Evolutionary conservation across 1,284 basidiomycete genomes (phyloP).

Genomic region (Cutaneotrichosporon cyanovorans): DNA sequence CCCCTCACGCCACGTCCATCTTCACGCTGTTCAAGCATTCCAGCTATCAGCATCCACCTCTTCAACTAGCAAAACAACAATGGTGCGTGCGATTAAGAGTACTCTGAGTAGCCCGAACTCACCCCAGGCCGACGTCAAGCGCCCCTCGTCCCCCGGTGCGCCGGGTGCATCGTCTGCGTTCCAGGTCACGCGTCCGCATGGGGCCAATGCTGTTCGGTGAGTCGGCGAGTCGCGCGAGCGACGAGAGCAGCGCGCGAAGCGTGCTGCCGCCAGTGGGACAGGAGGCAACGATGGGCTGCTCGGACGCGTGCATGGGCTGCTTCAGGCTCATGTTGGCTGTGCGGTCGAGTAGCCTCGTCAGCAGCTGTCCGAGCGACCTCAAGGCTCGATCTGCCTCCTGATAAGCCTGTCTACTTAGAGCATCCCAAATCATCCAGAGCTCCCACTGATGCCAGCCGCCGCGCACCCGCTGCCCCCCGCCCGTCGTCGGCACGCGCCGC

Average conservation of each 20-base stretch:
- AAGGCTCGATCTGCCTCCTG: too few relatives aligned
- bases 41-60: not conserved
- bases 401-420: too few relatives aligned
- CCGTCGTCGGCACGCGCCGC: constrained; percentile 87
- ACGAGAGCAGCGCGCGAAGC: too few relatives aligned
- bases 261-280: too few relatives aligned
- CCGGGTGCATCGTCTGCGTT: constrained; percentile 30
- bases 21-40: not conserved
- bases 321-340: too few relatives aligned
- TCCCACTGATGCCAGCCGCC: constrained; percentile 56
- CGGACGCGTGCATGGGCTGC: too few relatives aligned
- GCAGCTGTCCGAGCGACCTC: too few relatives aligned
- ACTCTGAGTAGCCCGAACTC: not conserved
- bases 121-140: constrained; percentile 36
- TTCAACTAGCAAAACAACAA: not conserved
- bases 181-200: constrained; percentile 38
- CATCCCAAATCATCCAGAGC: too few relatives aligned
- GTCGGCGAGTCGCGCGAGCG: constrained; percentile 5
- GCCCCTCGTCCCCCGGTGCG: constrained; percentile 36
- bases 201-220: constrained; percentile 44
- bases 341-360: too few relatives aligned
- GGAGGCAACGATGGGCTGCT: too few relatives aligned
- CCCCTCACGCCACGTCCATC: not conserved
- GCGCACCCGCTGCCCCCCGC: constrained; percentile 65
- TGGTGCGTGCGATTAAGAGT: not conserved